phyloP scores from a whole-genome alignment of 73 alveolate species.

The Urostyla sp. region DNA sequence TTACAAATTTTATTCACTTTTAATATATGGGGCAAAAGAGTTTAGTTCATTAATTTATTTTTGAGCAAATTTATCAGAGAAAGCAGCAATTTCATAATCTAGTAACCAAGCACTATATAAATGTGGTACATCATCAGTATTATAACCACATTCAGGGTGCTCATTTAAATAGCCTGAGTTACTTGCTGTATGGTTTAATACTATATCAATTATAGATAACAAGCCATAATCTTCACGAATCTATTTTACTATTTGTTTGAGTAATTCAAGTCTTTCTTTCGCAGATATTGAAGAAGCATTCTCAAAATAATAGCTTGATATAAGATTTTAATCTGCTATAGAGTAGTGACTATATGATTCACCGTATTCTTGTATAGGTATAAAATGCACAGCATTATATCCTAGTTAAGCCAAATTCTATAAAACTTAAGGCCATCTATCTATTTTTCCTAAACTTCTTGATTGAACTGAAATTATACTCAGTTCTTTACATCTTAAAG shows the following conservation, averaged over 20 bases:
- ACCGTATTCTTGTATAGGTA: constrained; percentile 81
- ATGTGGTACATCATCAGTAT: constrained; percentile 88
- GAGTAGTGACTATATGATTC: constrained; percentile 60
- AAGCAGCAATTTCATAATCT: constrained; percentile 83
- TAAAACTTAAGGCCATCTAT: constrained; percentile 50
- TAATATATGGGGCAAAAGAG: constrained; percentile 78
- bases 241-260: constrained; percentile 22
- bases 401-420: constrained; percentile 51
- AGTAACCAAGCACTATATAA: constrained; percentile 86
- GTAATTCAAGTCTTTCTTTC: not conserved
- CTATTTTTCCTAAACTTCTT: constrained; percentile 46
- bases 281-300: not conserved
- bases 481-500: constrained; percentile 9
- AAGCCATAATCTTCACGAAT: constrained; percentile 65
- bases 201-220: constrained; percentile 88
- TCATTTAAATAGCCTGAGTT: constrained; percentile 84
- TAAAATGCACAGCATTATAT: constrained; percentile 81
- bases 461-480: constrained; percentile 52
- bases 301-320: constrained; percentile 29
- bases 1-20: constrained; percentile 83
- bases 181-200: constrained; percentile 94
- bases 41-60: constrained; percentile 65
- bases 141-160: constrained; percentile 92
- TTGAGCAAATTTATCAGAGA: constrained; percentile 81
- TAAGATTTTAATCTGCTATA: constrained; percentile 49